Evolutionary conservation across 2,329 filamentous ascomycete species (phyloP).

Genomic region (Microdochium nivale): DNA sequence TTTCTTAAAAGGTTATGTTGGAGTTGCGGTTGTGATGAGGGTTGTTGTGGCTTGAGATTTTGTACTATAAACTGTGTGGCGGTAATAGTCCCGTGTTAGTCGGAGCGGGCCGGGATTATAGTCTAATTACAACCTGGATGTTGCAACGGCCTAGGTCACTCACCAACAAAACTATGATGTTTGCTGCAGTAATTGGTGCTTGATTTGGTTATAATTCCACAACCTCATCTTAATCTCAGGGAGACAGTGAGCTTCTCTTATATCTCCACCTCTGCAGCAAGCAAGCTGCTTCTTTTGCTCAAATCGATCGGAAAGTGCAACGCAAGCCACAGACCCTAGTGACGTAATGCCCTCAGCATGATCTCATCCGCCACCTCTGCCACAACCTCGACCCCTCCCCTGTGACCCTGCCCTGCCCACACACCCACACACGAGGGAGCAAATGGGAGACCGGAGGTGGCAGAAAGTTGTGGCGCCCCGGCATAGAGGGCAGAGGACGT

Average conservation of each 20-base stretch:
- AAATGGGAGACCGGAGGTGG: too few relatives aligned
- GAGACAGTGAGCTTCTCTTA: background rate
- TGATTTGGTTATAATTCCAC: too few relatives aligned
- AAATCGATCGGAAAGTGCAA: background rate
- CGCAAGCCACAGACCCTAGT: background rate
- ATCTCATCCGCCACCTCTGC: background rate
- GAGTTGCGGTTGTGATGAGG: constrained; percentile 2
- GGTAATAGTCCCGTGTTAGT: background rate
- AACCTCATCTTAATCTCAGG: too few relatives aligned
- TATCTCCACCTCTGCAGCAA: background rate
- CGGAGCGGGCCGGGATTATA: background rate
- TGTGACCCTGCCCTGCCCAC: too few relatives aligned
- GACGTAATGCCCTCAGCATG: background rate
- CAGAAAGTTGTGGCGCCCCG: too few relatives aligned
- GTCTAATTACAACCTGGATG: background rate
- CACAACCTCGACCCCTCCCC: background rate
- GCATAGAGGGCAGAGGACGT: too few relatives aligned
- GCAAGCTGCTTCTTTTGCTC: background rate
- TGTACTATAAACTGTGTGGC: background rate
- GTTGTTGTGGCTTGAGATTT: background rate
- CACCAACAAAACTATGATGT: background rate
- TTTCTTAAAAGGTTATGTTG: constrained; percentile 5
- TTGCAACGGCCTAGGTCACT: too few relatives aligned
- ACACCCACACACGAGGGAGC: background rate
- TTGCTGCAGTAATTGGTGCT: background rate